Evolutionary conservation across 2,329 filamentous ascomycete genomes (phyloP).

Genomic region (Pleomassaria siparia): DNA sequence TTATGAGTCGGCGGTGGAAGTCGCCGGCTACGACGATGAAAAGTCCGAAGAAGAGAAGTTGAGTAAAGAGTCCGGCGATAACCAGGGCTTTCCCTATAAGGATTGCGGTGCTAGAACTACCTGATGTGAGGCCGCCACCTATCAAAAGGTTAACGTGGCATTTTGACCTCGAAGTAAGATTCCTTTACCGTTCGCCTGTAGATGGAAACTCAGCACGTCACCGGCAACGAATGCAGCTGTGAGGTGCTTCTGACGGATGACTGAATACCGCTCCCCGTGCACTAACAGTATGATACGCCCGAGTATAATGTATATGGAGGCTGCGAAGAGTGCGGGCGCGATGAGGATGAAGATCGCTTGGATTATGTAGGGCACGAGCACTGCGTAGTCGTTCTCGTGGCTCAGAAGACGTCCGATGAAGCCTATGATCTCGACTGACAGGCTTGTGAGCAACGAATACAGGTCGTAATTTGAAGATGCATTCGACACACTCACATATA

Average conservation of each 20-base stretch:
- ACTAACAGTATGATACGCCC: slow-evolving; percentile 44
- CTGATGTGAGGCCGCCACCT: too few relatives aligned
- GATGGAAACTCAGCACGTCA: slow-evolving; percentile 46
- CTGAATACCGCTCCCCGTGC: slow-evolving; percentile 36
- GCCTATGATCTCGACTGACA: slow-evolving; percentile 53
- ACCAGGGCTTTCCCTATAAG: slow-evolving; percentile 14
- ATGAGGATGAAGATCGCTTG: slow-evolving; percentile 42
- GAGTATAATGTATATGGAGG: slow-evolving; percentile 49
- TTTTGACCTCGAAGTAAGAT: too few relatives aligned
- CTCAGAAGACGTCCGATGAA: slow-evolving; percentile 50
- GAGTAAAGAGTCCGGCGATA: slow-evolving; percentile 40
- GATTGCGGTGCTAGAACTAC: too few relatives aligned
- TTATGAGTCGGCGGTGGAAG: slow-evolving; percentile 12
- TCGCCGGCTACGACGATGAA: slow-evolving; percentile 39
- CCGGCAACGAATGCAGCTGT: slow-evolving; percentile 48
- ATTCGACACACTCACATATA: slow-evolving; percentile 45
- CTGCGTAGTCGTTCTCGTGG: slow-evolving; percentile 10
- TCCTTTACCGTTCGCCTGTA: slow-evolving; percentile 31
- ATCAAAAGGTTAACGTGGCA: too few relatives aligned
- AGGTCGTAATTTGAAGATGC: slow-evolving; percentile 2
- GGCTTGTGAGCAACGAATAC: not conserved
- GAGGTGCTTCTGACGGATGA: slow-evolving; percentile 40
- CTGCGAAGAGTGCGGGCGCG: slow-evolving; percentile 48
- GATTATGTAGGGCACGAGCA: not conserved
- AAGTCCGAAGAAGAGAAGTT: slow-evolving; percentile 51